These are phyloP conservation scores for Pseudogymnoascus sp. DNA, from an alignment of 2,329 filamentous ascomycete genomes.

Conservation along the genomic window DNA sequence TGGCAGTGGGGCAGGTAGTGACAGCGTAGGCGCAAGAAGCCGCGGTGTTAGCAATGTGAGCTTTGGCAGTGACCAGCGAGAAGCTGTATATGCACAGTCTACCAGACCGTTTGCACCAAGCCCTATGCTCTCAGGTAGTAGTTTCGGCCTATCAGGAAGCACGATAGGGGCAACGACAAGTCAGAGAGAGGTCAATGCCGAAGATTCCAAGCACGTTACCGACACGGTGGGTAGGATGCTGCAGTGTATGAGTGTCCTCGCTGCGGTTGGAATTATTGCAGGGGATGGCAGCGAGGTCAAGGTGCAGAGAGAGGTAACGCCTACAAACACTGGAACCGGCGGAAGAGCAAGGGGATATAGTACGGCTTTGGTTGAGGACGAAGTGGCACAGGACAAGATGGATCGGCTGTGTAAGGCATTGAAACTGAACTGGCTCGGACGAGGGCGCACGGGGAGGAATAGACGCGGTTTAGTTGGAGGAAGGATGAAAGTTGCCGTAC, in stretches of 20 bases:
- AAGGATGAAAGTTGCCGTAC: constrained; percentile 20
- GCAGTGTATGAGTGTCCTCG: constrained; percentile 88
- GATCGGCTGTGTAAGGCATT: constrained; percentile 77
- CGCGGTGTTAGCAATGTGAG: constrained; percentile 83
- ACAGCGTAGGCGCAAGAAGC: constrained; percentile 53
- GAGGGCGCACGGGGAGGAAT: constrained; percentile 83
- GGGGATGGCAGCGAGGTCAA: constrained; percentile 14
- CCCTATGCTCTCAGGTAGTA: constrained; percentile 3
- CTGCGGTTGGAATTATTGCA: constrained; percentile 51
- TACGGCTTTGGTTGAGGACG: constrained; percentile 44
- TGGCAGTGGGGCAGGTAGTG: constrained; percentile 41
- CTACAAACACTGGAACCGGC: constrained; percentile 9
- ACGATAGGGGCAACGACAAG: constrained; percentile 14
- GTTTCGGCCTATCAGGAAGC: not conserved
- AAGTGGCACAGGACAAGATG: constrained; percentile 70
- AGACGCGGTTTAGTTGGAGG: constrained; percentile 70
- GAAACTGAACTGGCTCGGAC: constrained; percentile 93
- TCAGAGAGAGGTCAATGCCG: constrained; percentile 45
- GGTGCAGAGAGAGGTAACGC: not conserved
- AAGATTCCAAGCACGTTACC: constrained; percentile 69
- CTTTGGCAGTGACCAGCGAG: constrained; percentile 43
- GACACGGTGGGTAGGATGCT: constrained; percentile 93
- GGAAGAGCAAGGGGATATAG: constrained; percentile 20
- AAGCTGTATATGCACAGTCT: constrained; percentile 25
- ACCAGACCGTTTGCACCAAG: constrained; percentile 43